A percentile compares a stretch with the other conserved stretches of the same genome.
These are phyloP conservation scores for Talaromyces liani DNA, from an alignment of 495 filamentous ascomycete genomes.

Conservation along the genomic window DNA sequence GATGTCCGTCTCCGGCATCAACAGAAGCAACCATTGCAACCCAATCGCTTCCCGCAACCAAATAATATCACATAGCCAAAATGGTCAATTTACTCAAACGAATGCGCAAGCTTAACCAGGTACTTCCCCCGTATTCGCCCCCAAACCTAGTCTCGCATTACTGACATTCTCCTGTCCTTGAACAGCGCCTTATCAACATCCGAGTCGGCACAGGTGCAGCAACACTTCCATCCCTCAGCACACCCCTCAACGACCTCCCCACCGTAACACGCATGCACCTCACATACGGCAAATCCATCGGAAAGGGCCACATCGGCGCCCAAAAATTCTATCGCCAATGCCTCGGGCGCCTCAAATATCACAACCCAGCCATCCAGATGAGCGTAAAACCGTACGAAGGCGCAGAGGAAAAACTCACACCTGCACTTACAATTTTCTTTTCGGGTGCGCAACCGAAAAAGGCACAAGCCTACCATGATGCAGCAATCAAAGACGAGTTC, in stretches of 20 bases:
- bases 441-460: conserved; percentile 27
- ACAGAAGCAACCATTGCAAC: not conserved
- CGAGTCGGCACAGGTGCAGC: conserved; percentile 76
- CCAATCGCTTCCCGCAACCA: not conserved
- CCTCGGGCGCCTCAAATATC: conserved; percentile 83
- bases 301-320: conserved; percentile 62
- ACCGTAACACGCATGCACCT: conserved; percentile 74
- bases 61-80: conserved; percentile 13
- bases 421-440: conserved; percentile 72
- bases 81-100: conserved; percentile 79
- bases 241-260: conserved; percentile 43
- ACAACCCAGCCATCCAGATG: conserved; percentile 82
- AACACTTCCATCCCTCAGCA: conserved; percentile 51
- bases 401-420: conserved; percentile 37
- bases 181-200: conserved; percentile 57
- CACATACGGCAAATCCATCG: conserved; percentile 60
- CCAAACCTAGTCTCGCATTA: not conserved
- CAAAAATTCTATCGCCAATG: conserved; percentile 83
- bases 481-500: conserved; percentile 23
- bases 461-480: conserved; percentile 16
- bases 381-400: conserved; percentile 61
- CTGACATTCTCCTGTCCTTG: conserved; percentile 9
- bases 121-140: conserved; percentile 42
- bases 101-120: conserved; percentile 68
- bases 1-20: not conserved